Evolutionary conservation across 805 yeast genomes (phyloP).

Genomic region (Hanseniaspora meyeri): DNA sequence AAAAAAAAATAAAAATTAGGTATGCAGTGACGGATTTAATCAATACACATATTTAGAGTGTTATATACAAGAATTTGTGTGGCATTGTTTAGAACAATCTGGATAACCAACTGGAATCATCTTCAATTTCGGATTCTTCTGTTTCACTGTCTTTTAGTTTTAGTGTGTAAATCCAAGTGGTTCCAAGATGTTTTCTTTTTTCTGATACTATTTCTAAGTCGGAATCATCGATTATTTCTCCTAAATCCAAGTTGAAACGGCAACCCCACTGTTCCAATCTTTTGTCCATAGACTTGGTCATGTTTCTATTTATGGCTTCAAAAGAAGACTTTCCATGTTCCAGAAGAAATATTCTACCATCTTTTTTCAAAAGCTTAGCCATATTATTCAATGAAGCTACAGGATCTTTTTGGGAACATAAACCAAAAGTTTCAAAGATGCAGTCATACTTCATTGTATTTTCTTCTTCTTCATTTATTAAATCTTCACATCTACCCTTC

Average conservation of each 20-base stretch:
- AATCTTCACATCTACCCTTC: conserved; percentile 78
- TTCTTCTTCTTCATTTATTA: conserved; percentile 32
- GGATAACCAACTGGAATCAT: background rate
- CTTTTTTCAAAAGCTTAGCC: conserved; percentile 62
- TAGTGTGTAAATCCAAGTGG: conserved; percentile 77
- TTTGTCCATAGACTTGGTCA: conserved; percentile 72
- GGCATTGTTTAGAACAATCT: background rate
- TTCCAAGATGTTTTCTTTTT: conserved; percentile 74
- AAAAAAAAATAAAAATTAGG: background rate
- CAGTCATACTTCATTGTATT: conserved; percentile 65
- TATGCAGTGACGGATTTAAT: background rate
- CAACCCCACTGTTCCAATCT: conserved; percentile 92
- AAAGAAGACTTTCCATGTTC: conserved; percentile 89
- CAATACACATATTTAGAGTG: background rate
- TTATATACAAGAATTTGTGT: background rate
- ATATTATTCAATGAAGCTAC: conserved; percentile 67
- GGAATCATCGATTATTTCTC: conserved; percentile 68
- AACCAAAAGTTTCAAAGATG: conserved; percentile 83
- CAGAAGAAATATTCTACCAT: conserved; percentile 73
- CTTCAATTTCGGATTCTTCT: conserved; percentile 19
- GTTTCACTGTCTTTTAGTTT: conserved; percentile 58
- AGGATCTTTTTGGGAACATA: conserved; percentile 93
- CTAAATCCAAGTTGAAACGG: conserved; percentile 92
- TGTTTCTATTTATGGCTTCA: conserved; percentile 60
- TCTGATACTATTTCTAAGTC: conserved; percentile 75